Evolutionary conservation across 768 basidiomycete genomes (phyloP).

Genomic region (Trametes punicea): DNA sequence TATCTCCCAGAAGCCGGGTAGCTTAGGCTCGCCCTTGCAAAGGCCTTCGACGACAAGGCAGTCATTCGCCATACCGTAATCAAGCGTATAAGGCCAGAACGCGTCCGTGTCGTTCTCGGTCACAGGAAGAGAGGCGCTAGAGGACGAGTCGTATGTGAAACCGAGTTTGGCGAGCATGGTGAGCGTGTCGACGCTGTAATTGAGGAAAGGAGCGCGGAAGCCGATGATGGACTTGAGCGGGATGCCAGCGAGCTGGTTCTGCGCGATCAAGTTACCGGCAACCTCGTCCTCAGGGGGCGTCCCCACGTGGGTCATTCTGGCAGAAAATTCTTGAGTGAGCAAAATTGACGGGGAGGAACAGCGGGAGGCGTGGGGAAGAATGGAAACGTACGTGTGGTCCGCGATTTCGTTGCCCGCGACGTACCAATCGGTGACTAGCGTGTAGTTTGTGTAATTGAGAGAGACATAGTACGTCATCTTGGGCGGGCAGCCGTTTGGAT

Average conservation of each 20-base stretch:
- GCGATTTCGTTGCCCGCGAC: slow-evolving; percentile 84
- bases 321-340: slow-evolving; percentile 2
- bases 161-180: slow-evolving; percentile 48
- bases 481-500: slow-evolving; percentile 72
- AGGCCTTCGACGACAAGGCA: slow-evolving; percentile 52
- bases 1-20: slow-evolving; percentile 82
- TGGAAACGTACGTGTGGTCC: slow-evolving; percentile 16
- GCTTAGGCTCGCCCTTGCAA: slow-evolving; percentile 66
- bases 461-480: slow-evolving; percentile 78
- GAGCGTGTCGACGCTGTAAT: slow-evolving; percentile 62
- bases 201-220: slow-evolving; percentile 77
- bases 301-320: slow-evolving; percentile 77
- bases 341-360: not conserved
- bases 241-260: slow-evolving; percentile 77
- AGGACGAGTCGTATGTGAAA: slow-evolving; percentile 72
- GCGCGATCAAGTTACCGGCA: slow-evolving; percentile 73
- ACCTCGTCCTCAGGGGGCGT: slow-evolving; percentile 61
- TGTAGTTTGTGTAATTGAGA: slow-evolving; percentile 72
- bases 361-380: not conserved
- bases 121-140: slow-evolving; percentile 60
- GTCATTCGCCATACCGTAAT: slow-evolving; percentile 76
- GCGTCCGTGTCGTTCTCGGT: slow-evolving; percentile 67
- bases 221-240: slow-evolving; percentile 61
- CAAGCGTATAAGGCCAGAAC: slow-evolving; percentile 82
- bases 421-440: slow-evolving; percentile 75